These are phyloP conservation scores for Dactylorhiza incarnata DNA, from an alignment of 106 monocot genomes.

Conservation along the genomic window DNA sequence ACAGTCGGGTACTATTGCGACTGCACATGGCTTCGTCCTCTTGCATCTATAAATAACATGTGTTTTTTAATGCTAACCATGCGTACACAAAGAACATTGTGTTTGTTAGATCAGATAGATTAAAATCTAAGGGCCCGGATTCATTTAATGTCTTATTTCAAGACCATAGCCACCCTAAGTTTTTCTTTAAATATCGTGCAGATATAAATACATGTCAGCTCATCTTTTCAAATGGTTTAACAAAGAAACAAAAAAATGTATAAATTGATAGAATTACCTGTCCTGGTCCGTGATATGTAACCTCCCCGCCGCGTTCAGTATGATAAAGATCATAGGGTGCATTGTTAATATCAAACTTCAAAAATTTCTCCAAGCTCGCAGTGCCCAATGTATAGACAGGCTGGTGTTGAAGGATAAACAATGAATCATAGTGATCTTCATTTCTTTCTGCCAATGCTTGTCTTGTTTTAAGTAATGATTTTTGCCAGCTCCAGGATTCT, in stretches of 20 bases:
- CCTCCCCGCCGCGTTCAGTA: slow-evolving; percentile 89
- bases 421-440: slow-evolving; percentile 58
- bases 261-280: slow-evolving; percentile 36
- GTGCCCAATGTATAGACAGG: slow-evolving; percentile 87
- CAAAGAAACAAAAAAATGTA: not conserved
- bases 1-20: too few species aligned
- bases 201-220: too few species aligned
- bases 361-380: slow-evolving; percentile 43
- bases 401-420: slow-evolving; percentile 72
- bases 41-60: too few species aligned
- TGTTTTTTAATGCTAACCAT: too few species aligned
- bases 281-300: slow-evolving; percentile 92
- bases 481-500: slow-evolving; percentile 71
- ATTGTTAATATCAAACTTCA: slow-evolving; percentile 62
- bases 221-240: too few species aligned
- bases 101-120: too few species aligned
- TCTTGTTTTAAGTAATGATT: slow-evolving; percentile 51
- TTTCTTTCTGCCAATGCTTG: slow-evolving; percentile 33
- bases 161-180: too few species aligned
- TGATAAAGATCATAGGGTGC: slow-evolving; percentile 64
- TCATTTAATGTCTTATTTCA: too few species aligned
- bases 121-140: too few species aligned
- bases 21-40: too few species aligned
- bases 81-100: too few species aligned
- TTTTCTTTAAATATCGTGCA: too few species aligned